A percentile compares a stretch with the other conserved stretches of the same genome.
Evolutionary conservation across 1,139 yeast species (phyloP).

Genomic region (Hansenula lynferdii): DNA sequence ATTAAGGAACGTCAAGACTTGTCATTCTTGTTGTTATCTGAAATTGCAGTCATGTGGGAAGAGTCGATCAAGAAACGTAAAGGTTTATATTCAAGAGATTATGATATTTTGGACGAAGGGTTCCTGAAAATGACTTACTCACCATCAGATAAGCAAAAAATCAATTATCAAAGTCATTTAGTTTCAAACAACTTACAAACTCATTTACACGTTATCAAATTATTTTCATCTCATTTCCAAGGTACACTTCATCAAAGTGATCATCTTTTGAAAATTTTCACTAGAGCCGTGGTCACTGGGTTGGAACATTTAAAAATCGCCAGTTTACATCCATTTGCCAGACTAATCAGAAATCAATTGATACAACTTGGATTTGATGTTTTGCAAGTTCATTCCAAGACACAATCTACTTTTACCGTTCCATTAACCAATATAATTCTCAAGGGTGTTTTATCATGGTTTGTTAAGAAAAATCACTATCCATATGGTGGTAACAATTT

Average conservation of each 20-base stretch:
- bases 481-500: constrained; percentile 85
- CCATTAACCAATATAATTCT: constrained; percentile 48
- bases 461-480: constrained; percentile 54
- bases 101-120: constrained; percentile 61
- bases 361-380: constrained; percentile 65
- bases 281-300: constrained; percentile 56
- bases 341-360: constrained; percentile 71
- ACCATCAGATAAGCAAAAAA: constrained; percentile 67
- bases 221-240: constrained; percentile 78
- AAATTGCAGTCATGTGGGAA: constrained; percentile 63
- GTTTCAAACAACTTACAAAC: constrained; percentile 60
- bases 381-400: constrained; percentile 47
- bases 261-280: constrained; percentile 65
- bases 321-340: constrained; percentile 77
- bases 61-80: constrained; percentile 48
- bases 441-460: constrained; percentile 78
- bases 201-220: constrained; percentile 62
- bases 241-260: constrained; percentile 73
- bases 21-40: constrained; percentile 60
- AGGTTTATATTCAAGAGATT: constrained; percentile 63
- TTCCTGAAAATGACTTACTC: constrained; percentile 80
- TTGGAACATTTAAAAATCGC: constrained; percentile 53
- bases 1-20: constrained; percentile 63
- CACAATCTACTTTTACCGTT: constrained; percentile 38
- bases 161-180: constrained; percentile 46